These are phyloP conservation scores for Tubosaeta sp. DNA, from an alignment of 768 basidiomycete species.

Conservation along the genomic window DNA sequence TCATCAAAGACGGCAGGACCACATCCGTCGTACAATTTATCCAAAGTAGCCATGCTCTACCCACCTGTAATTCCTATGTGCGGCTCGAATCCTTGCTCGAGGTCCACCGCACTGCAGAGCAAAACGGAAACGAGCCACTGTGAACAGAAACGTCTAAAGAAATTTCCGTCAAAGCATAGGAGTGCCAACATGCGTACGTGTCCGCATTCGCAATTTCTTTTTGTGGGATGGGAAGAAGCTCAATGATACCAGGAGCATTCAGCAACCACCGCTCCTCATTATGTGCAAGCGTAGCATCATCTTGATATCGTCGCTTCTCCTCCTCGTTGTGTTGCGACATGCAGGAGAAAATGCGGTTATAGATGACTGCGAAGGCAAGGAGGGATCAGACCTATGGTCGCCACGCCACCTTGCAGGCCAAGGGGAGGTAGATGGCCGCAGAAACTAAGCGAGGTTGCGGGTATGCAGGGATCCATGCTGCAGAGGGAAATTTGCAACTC, in stretches of 20 bases:
- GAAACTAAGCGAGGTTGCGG: conserved; percentile 25
- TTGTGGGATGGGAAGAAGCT: conserved; percentile 17
- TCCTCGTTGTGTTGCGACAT: conserved; percentile 18
- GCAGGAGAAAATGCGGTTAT: conserved; percentile 23
- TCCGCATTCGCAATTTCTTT: conserved; percentile 21
- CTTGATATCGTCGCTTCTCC: conserved; percentile 26
- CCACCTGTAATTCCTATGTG: conserved; percentile 19
- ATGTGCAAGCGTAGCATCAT: conserved; percentile 25
- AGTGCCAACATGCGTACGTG: conserved; percentile 13
- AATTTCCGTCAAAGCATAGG: conserved; percentile 24
- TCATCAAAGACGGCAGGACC: conserved; percentile 15
- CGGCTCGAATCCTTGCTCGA: conserved; percentile 14
- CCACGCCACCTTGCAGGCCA: conserved; percentile 27
- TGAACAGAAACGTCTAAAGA: conserved; percentile 10
- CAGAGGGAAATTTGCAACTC: conserved; percentile 16
- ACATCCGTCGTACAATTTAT: conserved; percentile 8
- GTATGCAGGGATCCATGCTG: conserved; percentile 19
- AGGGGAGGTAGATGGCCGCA: conserved; percentile 22
- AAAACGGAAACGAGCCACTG: conserved; percentile 13
- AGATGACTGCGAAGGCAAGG: conserved; percentile 19
- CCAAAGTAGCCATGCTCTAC: conserved; percentile 21
- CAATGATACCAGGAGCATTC: conserved; percentile 7
- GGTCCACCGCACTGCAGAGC: conserved; percentile 20
- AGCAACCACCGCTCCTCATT: conserved; percentile 19
- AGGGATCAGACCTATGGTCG: conserved; percentile 16